Conservation (phyloP, 345 rosid genomes). For the Stellera chamaejasme region DNA sequence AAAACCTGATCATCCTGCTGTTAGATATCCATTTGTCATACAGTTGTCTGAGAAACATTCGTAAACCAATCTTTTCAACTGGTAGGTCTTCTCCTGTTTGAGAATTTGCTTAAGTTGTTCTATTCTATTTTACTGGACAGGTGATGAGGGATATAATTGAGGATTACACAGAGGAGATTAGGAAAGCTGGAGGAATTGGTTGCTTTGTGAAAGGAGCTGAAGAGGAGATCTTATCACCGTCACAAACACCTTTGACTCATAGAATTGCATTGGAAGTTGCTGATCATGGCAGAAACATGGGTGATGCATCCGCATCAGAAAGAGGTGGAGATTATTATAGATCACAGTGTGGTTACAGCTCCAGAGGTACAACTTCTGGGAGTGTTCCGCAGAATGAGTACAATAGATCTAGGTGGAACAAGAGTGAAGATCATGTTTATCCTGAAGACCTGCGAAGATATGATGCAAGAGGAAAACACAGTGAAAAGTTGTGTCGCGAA, state of each 20-base stretch:
- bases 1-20: neutral
- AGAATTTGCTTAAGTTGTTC: constrained; percentile 10
- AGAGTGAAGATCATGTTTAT: constrained; percentile 20
- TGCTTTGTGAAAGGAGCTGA: constrained; percentile 51
- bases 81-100: neutral
- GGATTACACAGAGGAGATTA: constrained; percentile 77
- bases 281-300: constrained; percentile 15
- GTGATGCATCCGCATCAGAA: constrained; percentile 18
- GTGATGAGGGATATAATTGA: constrained; percentile 80
- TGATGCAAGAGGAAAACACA: constrained; percentile 18
- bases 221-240: constrained; percentile 24
- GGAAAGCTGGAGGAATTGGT: constrained; percentile 86
- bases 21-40: constrained; percentile 1
- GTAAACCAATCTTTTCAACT: neutral
- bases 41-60: neutral
- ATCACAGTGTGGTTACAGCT: constrained; percentile 18
- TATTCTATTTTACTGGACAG: constrained; percentile 20
- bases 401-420: constrained; percentile 23
- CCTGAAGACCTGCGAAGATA: constrained; percentile 15
- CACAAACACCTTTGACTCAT: constrained; percentile 17
- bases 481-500: constrained; percentile 25
- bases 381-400: constrained; percentile 18
- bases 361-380: constrained; percentile 20
- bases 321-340: constrained; percentile 12
- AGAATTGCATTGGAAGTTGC: constrained; percentile 10